Base-by-base conservation (phyloP, 2,329 filamentous ascomycete species). In the Biscogniauxia sp. region DNA sequence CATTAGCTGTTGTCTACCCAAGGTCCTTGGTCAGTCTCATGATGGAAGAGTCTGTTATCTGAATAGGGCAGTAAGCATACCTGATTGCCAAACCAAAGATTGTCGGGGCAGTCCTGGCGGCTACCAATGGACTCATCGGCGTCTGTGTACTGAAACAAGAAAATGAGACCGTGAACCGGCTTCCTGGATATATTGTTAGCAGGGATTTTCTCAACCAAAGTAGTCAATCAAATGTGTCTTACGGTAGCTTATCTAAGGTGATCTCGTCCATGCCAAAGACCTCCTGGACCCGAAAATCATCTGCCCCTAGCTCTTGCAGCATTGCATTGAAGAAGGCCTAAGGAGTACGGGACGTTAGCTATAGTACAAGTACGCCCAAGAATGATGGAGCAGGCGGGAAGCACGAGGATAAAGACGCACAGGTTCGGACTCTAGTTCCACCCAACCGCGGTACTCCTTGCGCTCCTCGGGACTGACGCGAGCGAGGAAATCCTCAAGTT, bases 81-180 rank as follows among this genome's bases (percentile, higher is more conserved):
- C 78, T 96, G 94, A 70, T 97, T 97, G 26, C 93, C 93, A 74
- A 97, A 98, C 94, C 95, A 99, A 19, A 98, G 80, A 28, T 86
- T 78, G 2, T 85, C 78, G 0, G 88, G 87, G 64, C 84, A 88
- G 63, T 65, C 60, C 73, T 81, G 52, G 77, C 79, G 63, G 83
- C 79, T 59, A 81, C 77, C 69, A 78, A 32, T 84, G 75, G 56
- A 79, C 73, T 79, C 78, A 5, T 80, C 76, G 3, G 80, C 83
- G 28, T 84, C 82, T 67, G 86, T 70, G 64, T 84, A 97, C 61
- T 89, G 85, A 69, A 92, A 97, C 1, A 97, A 83, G 64, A 98
- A 95, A 55, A 99, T 90, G n/a, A 98, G 78, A 2, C 94, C 94
- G 68, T 92, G 87, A 1, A 95, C 83, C 1, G 91, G 90, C 68